Conservation (phyloP, 495 filamentous ascomycete genomes). For the Penicillium flavigenum region DNA sequence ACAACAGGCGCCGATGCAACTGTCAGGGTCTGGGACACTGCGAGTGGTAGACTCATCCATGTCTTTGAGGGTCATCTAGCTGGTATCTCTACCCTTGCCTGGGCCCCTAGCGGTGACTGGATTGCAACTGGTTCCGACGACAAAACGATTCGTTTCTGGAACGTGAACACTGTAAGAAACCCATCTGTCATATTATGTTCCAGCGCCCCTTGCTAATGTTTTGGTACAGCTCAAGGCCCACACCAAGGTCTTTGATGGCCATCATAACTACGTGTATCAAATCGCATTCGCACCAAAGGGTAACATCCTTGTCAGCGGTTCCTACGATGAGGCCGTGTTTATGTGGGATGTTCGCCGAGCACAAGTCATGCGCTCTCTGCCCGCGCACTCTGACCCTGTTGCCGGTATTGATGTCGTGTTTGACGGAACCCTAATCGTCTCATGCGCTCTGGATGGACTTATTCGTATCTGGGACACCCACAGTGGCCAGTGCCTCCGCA, state of each 20-base stretch:
- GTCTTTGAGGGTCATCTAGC: conserved; percentile 93
- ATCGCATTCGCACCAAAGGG: conserved; percentile 94
- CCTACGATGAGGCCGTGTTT: conserved; percentile 95
- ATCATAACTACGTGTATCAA: conserved; percentile 94
- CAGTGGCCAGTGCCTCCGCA: conserved; percentile 92
- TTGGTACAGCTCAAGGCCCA: conserved; percentile 56
- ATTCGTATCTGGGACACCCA: conserved; percentile 94
- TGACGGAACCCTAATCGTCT: conserved; percentile 88
- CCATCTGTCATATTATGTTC: conserved; percentile 9
- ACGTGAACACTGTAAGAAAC: conserved; percentile 65
- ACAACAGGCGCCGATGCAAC: conserved; percentile 74
- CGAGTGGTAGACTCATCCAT: conserved; percentile 73
- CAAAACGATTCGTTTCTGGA: conserved; percentile 93
- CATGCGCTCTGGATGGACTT: conserved; percentile 85
- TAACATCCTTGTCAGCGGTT: conserved; percentile 91
- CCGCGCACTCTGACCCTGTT: conserved; percentile 93
- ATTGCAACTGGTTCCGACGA: conserved; percentile 93
- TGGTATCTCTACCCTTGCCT: conserved; percentile 84
- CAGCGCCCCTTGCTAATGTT: conserved; percentile 3
- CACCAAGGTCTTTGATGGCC: conserved; percentile 68
- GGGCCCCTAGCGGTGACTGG: conserved; percentile 81
- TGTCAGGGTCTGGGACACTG: conserved; percentile 85
- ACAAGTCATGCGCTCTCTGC: conserved; percentile 79
- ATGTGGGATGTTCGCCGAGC: conserved; percentile 92
- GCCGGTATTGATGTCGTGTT: conserved; percentile 87